phyloP scores from a whole-genome alignment of 768 basidiomycete species.

The Clitopilus hobsonii region DNA sequence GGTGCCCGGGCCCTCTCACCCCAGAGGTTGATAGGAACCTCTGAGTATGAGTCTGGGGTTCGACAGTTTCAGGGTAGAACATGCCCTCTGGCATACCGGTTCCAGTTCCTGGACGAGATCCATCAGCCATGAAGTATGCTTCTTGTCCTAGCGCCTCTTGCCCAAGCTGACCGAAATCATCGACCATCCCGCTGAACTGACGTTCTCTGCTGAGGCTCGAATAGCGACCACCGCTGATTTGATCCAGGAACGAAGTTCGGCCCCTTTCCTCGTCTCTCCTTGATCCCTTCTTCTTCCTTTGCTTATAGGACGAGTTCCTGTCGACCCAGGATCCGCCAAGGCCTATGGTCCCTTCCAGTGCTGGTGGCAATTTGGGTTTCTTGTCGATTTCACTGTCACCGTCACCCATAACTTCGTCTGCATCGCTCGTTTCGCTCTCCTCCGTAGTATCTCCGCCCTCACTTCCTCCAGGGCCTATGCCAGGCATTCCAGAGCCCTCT shows the following conservation, averaged over 20 bases:
- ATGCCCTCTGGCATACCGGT: background rate
- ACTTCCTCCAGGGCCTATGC: conserved; percentile 10
- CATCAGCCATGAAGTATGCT: conserved; percentile 37
- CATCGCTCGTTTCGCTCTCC: conserved; percentile 20
- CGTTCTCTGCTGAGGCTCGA: conserved; percentile 19
- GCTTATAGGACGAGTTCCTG: conserved; percentile 86
- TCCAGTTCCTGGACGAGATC: background rate
- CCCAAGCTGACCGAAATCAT: conserved; percentile 22
- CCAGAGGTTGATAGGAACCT: conserved; percentile 7
- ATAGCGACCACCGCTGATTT: conserved; percentile 8
- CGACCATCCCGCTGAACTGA: conserved; percentile 20
- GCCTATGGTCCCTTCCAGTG: conserved; percentile 29
- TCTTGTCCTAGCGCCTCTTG: conserved; percentile 52
- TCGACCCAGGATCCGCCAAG: conserved; percentile 74
- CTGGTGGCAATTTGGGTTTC: conserved; percentile 10
- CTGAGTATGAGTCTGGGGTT: conserved; percentile 42
- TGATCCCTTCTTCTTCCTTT: conserved; percentile 70
- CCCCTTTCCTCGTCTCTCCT: conserved; percentile 26
- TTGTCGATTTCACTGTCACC: conserved; percentile 13
- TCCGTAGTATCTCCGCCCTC: conserved; percentile 17
- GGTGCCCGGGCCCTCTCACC: conserved; percentile 10
- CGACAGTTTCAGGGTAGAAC: conserved; percentile 41
- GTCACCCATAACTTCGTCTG: conserved; percentile 16
- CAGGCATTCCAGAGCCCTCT: conserved; percentile 13
- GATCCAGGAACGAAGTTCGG: conserved; percentile 20